phyloP scores from a whole-genome alignment of 139 green algal species.

The Mesostigma viride region DNA sequence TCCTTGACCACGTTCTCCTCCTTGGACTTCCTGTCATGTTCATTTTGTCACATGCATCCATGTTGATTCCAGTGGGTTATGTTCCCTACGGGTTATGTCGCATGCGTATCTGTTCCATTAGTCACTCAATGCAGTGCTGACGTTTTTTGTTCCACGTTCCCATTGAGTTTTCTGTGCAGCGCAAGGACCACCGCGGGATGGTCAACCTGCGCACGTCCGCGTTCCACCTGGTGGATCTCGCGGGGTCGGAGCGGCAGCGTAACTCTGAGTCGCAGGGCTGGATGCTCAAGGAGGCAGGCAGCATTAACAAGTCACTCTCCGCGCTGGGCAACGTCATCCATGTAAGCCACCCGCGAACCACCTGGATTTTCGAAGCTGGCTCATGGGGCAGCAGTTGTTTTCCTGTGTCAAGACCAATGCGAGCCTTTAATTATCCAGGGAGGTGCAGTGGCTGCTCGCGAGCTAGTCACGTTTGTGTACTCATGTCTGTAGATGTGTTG shows the following conservation, averaged over 20 bases:
- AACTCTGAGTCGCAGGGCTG: conserved; percentile 56
- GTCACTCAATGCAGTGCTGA: no score
- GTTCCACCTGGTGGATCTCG: conserved; percentile 49
- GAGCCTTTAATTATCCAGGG: no score
- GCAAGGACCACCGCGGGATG: neutral
- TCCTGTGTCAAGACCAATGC: no score
- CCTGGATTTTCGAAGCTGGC: neutral
- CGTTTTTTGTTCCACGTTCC: neutral
- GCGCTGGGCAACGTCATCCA: conserved; percentile 90
- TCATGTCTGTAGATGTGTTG: no score
- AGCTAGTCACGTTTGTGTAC: no score
- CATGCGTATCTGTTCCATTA: no score
- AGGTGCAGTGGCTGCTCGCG: no score
- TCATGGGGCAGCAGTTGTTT: neutral
- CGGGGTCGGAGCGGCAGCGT: conserved; percentile 73
- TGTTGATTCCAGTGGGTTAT: no score
- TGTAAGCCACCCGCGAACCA: conserved; percentile 6
- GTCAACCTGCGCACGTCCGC: conserved; percentile 19
- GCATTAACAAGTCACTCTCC: conserved; percentile 93
- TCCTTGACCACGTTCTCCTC: no score
- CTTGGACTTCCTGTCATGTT: no score
- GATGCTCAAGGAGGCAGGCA: conserved; percentile 78
- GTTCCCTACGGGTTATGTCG: no score
- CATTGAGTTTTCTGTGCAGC: conserved; percentile 19
- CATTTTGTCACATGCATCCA: no score